Evolutionary conservation across 2,329 filamentous ascomycete species (phyloP).

Genomic region (Cercospora berteroae): DNA sequence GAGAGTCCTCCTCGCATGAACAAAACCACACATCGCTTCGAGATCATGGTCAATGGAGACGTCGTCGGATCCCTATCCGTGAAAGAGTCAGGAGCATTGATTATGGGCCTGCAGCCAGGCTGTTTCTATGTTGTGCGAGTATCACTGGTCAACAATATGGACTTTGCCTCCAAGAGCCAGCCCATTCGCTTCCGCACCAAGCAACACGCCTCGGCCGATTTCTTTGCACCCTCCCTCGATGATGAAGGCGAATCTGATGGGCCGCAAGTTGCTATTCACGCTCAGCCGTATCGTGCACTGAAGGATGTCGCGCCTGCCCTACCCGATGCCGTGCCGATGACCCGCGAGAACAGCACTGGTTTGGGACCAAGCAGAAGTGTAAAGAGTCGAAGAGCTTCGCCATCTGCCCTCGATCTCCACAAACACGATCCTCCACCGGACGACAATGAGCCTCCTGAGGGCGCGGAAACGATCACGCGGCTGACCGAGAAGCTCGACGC

Average conservation of each 20-base stretch:
- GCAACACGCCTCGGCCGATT: slow-evolving; percentile 44
- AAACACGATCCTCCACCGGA: slow-evolving; percentile 41
- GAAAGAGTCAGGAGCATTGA: slow-evolving; percentile 82
- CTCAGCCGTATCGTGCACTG: slow-evolving; percentile 48
- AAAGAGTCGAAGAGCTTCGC: slow-evolving; percentile 70
- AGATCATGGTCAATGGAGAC: slow-evolving; percentile 84
- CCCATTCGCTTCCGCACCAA: slow-evolving; percentile 79
- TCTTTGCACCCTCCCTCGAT: slow-evolving; percentile 37
- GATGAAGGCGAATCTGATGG: slow-evolving; percentile 41
- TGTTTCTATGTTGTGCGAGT: slow-evolving; percentile 93
- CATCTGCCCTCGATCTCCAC: slow-evolving; percentile 40
- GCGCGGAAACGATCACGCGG: slow-evolving; percentile 68
- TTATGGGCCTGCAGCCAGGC: slow-evolving; percentile 80
- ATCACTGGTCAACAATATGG: slow-evolving; percentile 84
- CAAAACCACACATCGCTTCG: slow-evolving; percentile 75
- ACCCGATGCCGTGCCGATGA: slow-evolving; percentile 60
- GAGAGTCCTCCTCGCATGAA: slow-evolving; percentile 41
- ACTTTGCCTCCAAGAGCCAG: slow-evolving; percentile 86
- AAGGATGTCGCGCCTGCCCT: slow-evolving; percentile 59
- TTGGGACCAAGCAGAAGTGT: slow-evolving; percentile 62
- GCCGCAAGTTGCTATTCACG: slow-evolving; percentile 50
- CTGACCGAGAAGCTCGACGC: slow-evolving; percentile 78
- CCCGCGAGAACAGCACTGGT: slow-evolving; percentile 63
- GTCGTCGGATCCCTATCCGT: slow-evolving; percentile 80
- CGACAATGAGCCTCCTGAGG: slow-evolving; percentile 51